phyloP scores from a whole-genome alignment of 352 stramenopile genomes.

The Phytophthora quininea region DNA sequence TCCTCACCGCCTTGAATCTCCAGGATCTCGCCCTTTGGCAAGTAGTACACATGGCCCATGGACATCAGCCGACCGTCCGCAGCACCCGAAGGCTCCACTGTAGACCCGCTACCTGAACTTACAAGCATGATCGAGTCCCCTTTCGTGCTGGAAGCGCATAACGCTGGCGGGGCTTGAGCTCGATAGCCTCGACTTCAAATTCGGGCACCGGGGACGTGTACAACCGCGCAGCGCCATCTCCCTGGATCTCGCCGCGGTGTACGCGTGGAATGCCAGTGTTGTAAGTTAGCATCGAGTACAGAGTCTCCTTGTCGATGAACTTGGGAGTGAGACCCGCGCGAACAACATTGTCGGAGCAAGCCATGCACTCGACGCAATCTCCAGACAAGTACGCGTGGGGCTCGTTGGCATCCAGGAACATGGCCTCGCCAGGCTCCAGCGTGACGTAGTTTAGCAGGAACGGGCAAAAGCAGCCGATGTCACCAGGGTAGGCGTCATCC shows the following conservation, averaged over 20 bases:
- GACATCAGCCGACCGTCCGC: constrained; percentile 29
- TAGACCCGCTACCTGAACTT: constrained; percentile 40
- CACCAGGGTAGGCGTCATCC: constrained; percentile 94
- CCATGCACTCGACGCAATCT: constrained; percentile 98
- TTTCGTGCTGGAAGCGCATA: constrained; percentile 44
- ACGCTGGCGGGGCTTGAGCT: constrained; percentile 40
- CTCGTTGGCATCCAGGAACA: constrained; percentile 99
- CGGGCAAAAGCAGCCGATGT: constrained; percentile 97
- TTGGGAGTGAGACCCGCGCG: constrained; percentile 98
- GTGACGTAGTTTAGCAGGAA: constrained; percentile 98
- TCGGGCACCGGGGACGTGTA: constrained; percentile 92
- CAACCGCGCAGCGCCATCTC: constrained; percentile 65
- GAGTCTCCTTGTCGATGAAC: constrained; percentile 98
- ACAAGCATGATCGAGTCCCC: constrained; percentile 67
- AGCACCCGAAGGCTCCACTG: constrained; percentile 26
- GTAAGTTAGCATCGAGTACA: constrained; percentile 98
- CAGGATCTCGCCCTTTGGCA: constrained; percentile 51
- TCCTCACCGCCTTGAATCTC: constrained; percentile 41
- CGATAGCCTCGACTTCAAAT: constrained; percentile 88
- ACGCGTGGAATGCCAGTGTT: constrained; percentile 39
- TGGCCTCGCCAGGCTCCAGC: constrained; percentile 94
- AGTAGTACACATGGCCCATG: constrained; percentile 61
- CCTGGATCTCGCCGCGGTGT: constrained; percentile 31
- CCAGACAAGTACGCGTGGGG: constrained; percentile 99
- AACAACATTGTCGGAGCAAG: constrained; percentile 99